Base-by-base conservation (phyloP, 345 rosid genomes). In the Pugionium cornutum region DNA sequence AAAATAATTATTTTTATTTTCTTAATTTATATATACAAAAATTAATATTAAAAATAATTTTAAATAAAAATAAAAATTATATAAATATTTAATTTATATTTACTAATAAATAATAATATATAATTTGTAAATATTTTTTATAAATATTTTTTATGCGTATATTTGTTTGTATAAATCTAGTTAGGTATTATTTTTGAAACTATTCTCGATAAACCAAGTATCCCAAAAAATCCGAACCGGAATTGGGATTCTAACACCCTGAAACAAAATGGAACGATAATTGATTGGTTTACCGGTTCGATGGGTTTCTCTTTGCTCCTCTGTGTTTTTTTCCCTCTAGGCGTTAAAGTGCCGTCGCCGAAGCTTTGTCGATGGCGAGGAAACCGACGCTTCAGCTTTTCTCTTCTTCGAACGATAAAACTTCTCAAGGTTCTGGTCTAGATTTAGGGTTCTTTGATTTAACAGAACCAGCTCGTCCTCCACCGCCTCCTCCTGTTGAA, bases 401-500 rank as follows among this genome's bases (percentile, higher is more conserved):
- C 54, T 43, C 81, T 6, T 72, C 79, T 49, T 50, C 83, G 26
- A 58, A 58, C 33, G 77, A 48, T 27, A 75, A 70, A 2, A 51
- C 74, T 49, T 41, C 42, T 25, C 49, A 75, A 32, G 85, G 75
- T n/a, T 71, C 76, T 4, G 82, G 83, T 9, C 25, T 76, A 27
- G 84, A 79, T 5, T 75, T 78, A 28, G 86, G 84, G 44, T 80
- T 91, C 46, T 69, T 81, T 7, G 89, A 84, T 41, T 67, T 88
- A 8, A 45, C 79, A 7, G 84, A 77, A 61, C 84, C 76, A 43
- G 67, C 81, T 59, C 84, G 67, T 28, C 88, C 85, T 42, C 90
- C 92, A 28, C 86, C 89, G 1, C 89, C 92, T 56, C 86, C 90
- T 66, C 80, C 84, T 51, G 40, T 79, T 7, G 98, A 91, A 82